Evolutionary conservation across 1,284 basidiomycete genomes (phyloP), one percentile per base, ranked within the genome.

Genomic region (Sporisorium scitamineum): DNA sequence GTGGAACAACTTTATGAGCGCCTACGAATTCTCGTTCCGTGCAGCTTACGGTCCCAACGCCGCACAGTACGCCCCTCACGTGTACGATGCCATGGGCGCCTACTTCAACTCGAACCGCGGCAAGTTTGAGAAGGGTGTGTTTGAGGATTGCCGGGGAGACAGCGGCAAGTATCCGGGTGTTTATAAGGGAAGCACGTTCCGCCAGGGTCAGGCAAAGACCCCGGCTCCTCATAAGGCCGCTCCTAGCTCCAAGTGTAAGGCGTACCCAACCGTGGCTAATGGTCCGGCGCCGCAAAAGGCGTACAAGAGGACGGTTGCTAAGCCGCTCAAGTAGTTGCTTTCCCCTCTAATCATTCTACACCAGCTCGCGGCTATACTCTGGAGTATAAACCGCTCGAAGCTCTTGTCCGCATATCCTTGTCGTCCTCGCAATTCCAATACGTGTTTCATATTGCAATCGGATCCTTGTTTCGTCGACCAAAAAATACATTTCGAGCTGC

Each of bases 1-100:
- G 54, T 79, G 77, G 77, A 73, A 70, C 57, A 76, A 75, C 66
- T 80, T 80, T 53, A 75, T 76, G 65, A 48, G 42, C 24, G 75
- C 71, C 10, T 65, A 66, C 57, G 71, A 79, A 53, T 80, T 80
- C 45, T 67, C 54, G 41, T 73, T 81, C 69, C 67, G 80, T 7
- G 76, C 71, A 24, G 79, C 76, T n/a, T 76, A 70, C 54, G 78
- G 70, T 14, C 55, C 61, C 2, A 53, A 78, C 22, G 73, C 76
- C 1, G 55, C 64, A n/a, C 41, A 65, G 34, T 68, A 60, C n/a
- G 79, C 75, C n/a, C 77, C 67, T 1, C 80, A 82, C 61, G 64
- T 77, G 27, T 76, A 79, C 58, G 79, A 81, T 29, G 75, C 64
- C 2, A 73, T 79, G 77, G 79, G 79, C 6, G 62, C 65, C 1